Evolutionary conservation across 257 asterid species (phyloP).

Genomic region (Solanum stenotomum): DNA sequence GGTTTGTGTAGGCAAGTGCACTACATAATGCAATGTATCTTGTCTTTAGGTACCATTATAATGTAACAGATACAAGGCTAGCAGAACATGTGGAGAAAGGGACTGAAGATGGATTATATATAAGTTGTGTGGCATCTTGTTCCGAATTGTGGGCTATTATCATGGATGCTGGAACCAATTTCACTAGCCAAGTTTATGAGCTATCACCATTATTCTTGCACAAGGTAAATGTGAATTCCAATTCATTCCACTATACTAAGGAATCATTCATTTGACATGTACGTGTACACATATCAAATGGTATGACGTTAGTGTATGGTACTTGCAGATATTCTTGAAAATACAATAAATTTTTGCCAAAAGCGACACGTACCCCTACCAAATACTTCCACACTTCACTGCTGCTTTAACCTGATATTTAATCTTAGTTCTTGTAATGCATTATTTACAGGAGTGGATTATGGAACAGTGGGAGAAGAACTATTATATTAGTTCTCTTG

Average conservation of each 20-base stretch:
- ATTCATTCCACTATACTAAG: neutral
- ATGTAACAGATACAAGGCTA: slow-evolving; percentile 26
- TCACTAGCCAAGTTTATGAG: slow-evolving; percentile 30
- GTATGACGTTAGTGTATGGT: neutral
- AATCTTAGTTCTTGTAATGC: neutral
- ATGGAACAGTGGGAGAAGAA: slow-evolving; percentile 46
- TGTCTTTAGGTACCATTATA: slow-evolving; percentile 31
- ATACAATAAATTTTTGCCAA: neutral
- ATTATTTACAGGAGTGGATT: slow-evolving; percentile 33
- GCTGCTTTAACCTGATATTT: neutral
- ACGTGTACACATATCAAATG: neutral
- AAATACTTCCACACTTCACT: neutral
- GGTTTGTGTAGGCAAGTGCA: neutral
- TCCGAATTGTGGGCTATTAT: slow-evolving; percentile 36
- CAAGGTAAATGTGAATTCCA: slow-evolving; percentile 16
- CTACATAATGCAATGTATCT: neutral
- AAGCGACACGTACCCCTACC: neutral
- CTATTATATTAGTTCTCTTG: slow-evolving; percentile 33
- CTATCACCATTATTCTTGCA: slow-evolving; percentile 28
- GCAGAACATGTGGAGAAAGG: slow-evolving; percentile 37
- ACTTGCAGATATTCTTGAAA: neutral
- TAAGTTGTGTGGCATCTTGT: slow-evolving; percentile 38
- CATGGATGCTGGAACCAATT: slow-evolving; percentile 42
- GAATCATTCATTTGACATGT: neutral
- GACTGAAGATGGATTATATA: slow-evolving; percentile 21